Base-by-base conservation (phyloP, 305 asterid genomes). In the Solanum hybrid region DNA sequence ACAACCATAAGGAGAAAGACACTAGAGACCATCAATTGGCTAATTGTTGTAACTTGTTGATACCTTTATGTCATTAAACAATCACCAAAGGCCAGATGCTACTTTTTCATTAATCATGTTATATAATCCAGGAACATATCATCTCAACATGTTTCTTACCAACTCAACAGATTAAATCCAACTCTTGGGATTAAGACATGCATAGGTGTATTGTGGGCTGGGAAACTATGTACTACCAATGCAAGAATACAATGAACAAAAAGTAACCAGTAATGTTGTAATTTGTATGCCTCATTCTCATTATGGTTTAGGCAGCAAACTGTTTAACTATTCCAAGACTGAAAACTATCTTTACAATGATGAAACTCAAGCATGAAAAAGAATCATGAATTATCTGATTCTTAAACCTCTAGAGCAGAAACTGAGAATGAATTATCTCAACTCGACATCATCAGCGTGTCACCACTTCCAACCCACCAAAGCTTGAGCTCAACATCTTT, bases 381-480 rank as follows among this genome's bases (percentile, higher is more conserved):
- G 75, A 84, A 84, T 84, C 87, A 84, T 31, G 31, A 29, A 31
- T 84, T 31, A 14, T 56, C 76, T 84, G 64, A 0, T 84, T 84
- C 42, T 84, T 12, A 72, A 42, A 85, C 34, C 79, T 81, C 84
- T 12, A 56, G 36, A 60, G 72, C 72, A 42, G 72, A 82, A 82
- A 82, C 14, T 84, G 27, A 84, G 87, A 46, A 84, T 16, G 40
- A 46, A 46, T 29, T 46, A 82, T 20, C 42, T 84, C 87, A 51
- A 77, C 84, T 92, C 35, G 90, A 69, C 69, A 90, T 90, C 90
- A 90, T 86, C 17, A 91, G 36, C 1, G 89, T 69, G 76, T 91
- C 92, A 51, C 88, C 80, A 26, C 91, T 90, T 76, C 89, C 93
- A 87, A 27, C 79, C 92, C 91, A 82, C 96, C 96, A 94, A 60